Conservation (phyloP, 2,329 filamentous ascomycete genomes). For the Aureobasidium mangrovei region DNA sequence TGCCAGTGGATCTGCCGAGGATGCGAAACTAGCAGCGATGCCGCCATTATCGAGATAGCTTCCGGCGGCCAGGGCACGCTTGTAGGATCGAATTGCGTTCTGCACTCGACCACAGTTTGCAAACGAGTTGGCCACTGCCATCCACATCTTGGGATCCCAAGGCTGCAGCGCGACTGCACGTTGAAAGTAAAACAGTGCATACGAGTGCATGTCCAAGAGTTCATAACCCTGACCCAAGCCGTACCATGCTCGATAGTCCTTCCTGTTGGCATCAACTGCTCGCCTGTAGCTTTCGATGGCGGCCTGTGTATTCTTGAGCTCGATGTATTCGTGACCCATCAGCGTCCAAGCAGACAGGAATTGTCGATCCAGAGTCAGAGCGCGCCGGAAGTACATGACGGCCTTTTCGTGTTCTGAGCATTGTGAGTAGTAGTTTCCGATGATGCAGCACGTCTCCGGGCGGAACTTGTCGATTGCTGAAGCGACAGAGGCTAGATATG, state of each 20-base stretch:
- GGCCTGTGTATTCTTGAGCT: constrained; percentile 96
- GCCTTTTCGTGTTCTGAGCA: constrained; percentile 96
- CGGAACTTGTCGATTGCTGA: constrained; percentile 90
- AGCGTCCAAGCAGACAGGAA: constrained; percentile 95
- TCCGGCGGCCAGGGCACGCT: constrained; percentile 80
- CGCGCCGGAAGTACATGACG: constrained; percentile 93
- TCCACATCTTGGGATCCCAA: constrained; percentile 98
- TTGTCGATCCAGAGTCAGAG: constrained; percentile 77
- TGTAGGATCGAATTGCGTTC: constrained; percentile 93
- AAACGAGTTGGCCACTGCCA: constrained; percentile 85
- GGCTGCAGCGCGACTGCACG: constrained; percentile 86
- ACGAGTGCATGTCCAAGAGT: constrained; percentile 95
- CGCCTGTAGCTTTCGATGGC: constrained; percentile 95
- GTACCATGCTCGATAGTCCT: constrained; percentile 97
- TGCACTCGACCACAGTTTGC: constrained; percentile 77
- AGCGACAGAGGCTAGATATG: constrained; percentile 85
- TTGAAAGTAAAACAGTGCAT: constrained; percentile 96
- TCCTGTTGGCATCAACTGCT: constrained; percentile 89
- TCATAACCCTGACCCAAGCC: constrained; percentile 95
- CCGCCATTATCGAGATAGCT: constrained; percentile 68
- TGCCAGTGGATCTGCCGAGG: constrained; percentile 37
- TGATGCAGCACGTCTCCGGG: constrained; percentile 91
- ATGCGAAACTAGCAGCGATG: constrained; percentile 40
- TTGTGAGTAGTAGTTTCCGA: constrained; percentile 94
- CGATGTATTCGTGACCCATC: constrained; percentile 98